Percentiles rank a stretch among this genome's conserved stretches.
Conservation (phyloP, 345 rosid species). For the Microthlaspi erraticum region DNA sequence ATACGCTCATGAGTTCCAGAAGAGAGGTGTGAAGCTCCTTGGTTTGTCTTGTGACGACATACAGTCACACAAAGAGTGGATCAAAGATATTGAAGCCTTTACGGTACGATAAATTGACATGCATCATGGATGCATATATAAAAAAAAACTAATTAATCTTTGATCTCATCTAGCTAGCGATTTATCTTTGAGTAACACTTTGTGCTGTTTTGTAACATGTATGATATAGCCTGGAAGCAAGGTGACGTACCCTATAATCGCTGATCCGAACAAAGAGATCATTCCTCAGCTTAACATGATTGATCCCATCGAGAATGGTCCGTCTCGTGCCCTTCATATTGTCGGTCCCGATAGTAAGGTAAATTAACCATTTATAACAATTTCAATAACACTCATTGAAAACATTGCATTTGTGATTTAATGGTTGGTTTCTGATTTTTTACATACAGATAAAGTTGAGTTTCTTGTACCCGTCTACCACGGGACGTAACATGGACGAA, state of each 20-base stretch:
- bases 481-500: constrained; percentile 81
- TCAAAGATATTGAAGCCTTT: constrained; percentile 76
- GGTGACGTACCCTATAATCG: constrained; percentile 72
- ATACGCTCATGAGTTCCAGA: constrained; percentile 54
- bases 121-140: constrained; percentile 8
- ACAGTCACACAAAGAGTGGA: constrained; percentile 67
- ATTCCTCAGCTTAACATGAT: constrained; percentile 79
- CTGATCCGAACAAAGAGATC: constrained; percentile 67
- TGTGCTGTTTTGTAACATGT: background rate
- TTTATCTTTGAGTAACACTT: background rate
- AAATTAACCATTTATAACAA: background rate
- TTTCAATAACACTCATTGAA: background rate
- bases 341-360: constrained; percentile 73
- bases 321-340: constrained; percentile 79
- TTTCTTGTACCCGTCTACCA: constrained; percentile 71
- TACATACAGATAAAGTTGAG: constrained; percentile 66
- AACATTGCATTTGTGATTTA: background rate
- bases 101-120: constrained; percentile 54
- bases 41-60: constrained; percentile 82
- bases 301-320: constrained; percentile 71
- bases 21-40: constrained; percentile 72
- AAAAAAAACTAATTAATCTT: background rate
- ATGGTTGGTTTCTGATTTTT: background rate
- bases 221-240: constrained; percentile 56
- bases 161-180: background rate